These are phyloP conservation scores for Diphasiastrum complanatum DNA, from an alignment of 83 land plant species.

Conservation along the genomic window DNA sequence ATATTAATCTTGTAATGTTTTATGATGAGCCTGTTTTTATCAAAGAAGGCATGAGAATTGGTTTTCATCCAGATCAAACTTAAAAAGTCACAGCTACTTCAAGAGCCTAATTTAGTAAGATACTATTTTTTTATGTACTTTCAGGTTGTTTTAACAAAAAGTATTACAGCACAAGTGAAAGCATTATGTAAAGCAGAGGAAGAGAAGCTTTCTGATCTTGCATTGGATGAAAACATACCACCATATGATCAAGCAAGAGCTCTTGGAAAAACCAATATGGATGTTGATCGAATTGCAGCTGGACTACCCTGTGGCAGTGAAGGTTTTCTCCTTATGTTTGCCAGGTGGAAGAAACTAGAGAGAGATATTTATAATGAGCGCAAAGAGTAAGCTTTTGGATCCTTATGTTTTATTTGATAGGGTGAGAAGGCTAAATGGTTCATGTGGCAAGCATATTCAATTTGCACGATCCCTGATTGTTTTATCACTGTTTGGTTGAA, in stretches of 20 bases:
- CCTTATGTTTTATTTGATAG: too few species aligned
- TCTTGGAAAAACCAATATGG: slow-evolving; percentile 90
- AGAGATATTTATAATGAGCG: slow-evolving; percentile 95
- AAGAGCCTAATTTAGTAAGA: neutral
- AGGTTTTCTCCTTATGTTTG: slow-evolving; percentile 96
- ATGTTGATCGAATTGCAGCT: slow-evolving; percentile 92
- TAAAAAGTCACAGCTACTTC: too few species aligned
- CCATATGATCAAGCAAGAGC: slow-evolving; percentile 99
- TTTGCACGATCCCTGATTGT: too few species aligned
- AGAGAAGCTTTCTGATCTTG: slow-evolving; percentile 57
- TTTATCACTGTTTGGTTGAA: too few species aligned
- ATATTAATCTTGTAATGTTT: too few species aligned
- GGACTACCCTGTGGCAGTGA: slow-evolving; percentile 99
- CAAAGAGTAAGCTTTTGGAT: slow-evolving; percentile 81
- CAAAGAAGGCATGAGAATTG: too few species aligned
- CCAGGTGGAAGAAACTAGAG: slow-evolving; percentile 99
- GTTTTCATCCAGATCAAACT: too few species aligned
- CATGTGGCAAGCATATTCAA: too few species aligned
- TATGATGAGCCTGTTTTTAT: too few species aligned
- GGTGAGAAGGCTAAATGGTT: too few species aligned
- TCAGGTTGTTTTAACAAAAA: slow-evolving; percentile 78
- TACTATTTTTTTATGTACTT: neutral
- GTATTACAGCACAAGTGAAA: slow-evolving; percentile 89
- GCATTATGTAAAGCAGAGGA: slow-evolving; percentile 87
- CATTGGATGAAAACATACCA: slow-evolving; percentile 57